A percentile compares a stretch with the other conserved stretches of the same genome.
Evolutionary conservation across 257 asterid species (phyloP).

Genomic region (Solanum chmielewskii): DNA sequence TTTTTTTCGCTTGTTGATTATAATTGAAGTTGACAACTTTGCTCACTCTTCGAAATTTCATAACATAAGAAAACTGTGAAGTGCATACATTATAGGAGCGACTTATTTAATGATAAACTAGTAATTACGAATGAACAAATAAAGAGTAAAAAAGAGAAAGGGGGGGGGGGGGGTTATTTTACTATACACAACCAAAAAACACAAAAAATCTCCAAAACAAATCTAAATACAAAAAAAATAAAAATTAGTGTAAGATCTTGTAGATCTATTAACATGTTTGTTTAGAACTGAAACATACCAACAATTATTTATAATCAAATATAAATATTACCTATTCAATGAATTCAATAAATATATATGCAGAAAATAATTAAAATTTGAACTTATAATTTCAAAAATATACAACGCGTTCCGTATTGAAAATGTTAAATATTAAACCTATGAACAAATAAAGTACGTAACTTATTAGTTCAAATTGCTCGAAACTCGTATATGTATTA

Average conservation of each 20-base stretch:
- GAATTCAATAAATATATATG: neutral
- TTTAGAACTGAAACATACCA: too few species aligned
- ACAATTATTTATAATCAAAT: too few species aligned
- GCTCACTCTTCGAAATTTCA: neutral
- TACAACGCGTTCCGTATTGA: neutral
- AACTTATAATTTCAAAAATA: neutral
- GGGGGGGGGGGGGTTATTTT: neutral
- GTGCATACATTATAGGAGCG: neutral
- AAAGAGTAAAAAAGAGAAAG: too few species aligned
- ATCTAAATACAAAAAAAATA: too few species aligned
- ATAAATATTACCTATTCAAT: too few species aligned
- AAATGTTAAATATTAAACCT: neutral
- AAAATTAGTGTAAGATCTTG: neutral
- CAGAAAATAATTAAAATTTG: neutral
- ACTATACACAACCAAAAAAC: neutral
- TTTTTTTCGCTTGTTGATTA: neutral
- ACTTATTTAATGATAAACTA: neutral
- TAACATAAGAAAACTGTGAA: neutral
- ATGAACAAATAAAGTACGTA: neutral
- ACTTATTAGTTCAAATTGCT: neutral
- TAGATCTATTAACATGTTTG: neutral
- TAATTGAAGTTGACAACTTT: neutral
- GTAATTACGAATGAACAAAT: neutral
- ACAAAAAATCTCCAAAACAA: neutral
- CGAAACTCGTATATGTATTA: neutral